phyloP scores from a whole-genome alignment of 495 filamentous ascomycete species.

The Aspergillus homomorphus region DNA sequence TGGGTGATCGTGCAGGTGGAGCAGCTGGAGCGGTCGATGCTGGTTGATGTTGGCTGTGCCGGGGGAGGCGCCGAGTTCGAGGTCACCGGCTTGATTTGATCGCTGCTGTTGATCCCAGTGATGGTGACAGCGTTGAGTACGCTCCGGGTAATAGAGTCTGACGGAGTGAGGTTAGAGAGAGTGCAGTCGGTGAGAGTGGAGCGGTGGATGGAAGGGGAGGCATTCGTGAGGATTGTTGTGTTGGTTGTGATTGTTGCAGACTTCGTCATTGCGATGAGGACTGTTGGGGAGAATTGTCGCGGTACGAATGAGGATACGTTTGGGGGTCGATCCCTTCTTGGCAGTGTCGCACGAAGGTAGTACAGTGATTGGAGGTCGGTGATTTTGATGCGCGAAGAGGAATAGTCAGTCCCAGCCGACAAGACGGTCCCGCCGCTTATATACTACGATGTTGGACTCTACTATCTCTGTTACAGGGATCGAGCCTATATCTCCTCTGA shows the following conservation, averaged over 20 bases:
- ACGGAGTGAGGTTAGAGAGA: conserved; percentile 18
- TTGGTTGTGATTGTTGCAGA: not conserved
- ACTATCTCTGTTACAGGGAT: too few relatives aligned
- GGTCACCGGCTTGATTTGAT: not conserved
- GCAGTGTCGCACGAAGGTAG: too few relatives aligned
- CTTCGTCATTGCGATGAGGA: not conserved
- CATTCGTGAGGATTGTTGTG: conserved; percentile 8
- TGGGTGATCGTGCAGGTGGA: conserved; percentile 22
- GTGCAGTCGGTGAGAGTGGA: conserved; percentile 20
- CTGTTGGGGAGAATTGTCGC: too few relatives aligned
- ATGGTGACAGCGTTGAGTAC: conserved; percentile 4
- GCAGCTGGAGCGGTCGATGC: conserved; percentile 22
- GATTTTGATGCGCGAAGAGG: too few relatives aligned
- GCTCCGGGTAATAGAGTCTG: conserved; percentile 18
- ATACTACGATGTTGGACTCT: too few relatives aligned
- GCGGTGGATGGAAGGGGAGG: conserved; percentile 18
- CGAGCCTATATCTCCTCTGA: too few relatives aligned
- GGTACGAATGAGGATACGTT: too few relatives aligned
- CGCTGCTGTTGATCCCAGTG: not conserved
- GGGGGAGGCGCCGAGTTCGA: not conserved
- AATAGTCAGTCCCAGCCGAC: too few relatives aligned
- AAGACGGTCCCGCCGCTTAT: too few relatives aligned
- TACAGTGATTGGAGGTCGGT: too few relatives aligned
- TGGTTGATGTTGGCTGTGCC: not conserved
- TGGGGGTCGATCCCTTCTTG: too few relatives aligned